Percentiles rank a stretch among this genome's conserved stretches.
These are phyloP conservation scores for Daucus carota DNA, from an alignment of 129 eudicot species.

Conservation along the genomic window DH1_v3.0 NC_030386.2:35945501-35946000, in stretches of 20 bases:
- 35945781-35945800: neutral
- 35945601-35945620: neutral
- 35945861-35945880: too few species aligned
- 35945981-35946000: too few species aligned
- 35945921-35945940: too few species aligned
- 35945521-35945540: neutral
- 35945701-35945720: neutral
- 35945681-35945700: neutral
- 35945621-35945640: neutral
- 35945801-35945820: neutral
- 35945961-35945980: too few species aligned
- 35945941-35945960: too few species aligned
- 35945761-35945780: neutral
- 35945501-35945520: neutral
- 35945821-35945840: neutral
- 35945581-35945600: neutral
- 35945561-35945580: neutral
- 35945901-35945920: too few species aligned
- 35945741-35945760: neutral
- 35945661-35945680: neutral
- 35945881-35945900: too few species aligned
- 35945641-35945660: neutral
- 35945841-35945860: neutral
- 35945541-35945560: neutral
- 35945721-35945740: neutral